Evolutionary conservation across 768 basidiomycete species (phyloP), one percentile per base, ranked within the genome.

Genomic region (Boletus insuetus): DNA sequence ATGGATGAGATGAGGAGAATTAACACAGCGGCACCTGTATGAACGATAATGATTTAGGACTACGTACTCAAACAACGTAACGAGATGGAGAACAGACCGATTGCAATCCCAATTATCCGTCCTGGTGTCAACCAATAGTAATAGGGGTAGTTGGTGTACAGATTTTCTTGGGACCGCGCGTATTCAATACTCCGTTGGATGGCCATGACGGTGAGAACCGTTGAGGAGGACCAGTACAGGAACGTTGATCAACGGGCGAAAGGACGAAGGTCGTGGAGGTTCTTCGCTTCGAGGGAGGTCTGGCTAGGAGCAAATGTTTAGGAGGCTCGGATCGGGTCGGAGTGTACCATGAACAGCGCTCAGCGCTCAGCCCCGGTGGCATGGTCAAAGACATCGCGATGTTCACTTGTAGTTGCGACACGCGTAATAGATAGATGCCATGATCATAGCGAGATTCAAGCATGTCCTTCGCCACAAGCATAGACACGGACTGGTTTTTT

Each of bases 91-190:
- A 32, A 55, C 67, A 19, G 8, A 72, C 69, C 70, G 42, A 70
- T 9, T 14, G 61, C 59, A 6, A 70, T 43, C 13, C 62, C 69
- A 17, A 32, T 62, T 51, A 70, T 66, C 20, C 70, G 64, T 6
- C 54, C 66, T 13, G 66, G 66, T 9, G 68, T 46, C 40, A 69
- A 34, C 63, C 68, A 64, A 26, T 59, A 51, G 34, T 46, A 20
- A 48, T 55, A 60, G 53, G 55, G 29, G 52, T 50, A 12, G 20
- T 14, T 0, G 9, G 0, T 3, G 12, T 13, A 14, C 24, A 19
- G 7, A 31, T 22, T 20, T 14, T 19, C 20, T 12, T 42, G 43
- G 22, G 46, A 20, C 24, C 68, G 64, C 12, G 68, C 66, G 6
- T 16, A 38, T 4, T 47, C 66, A 43, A 26, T 37, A 31, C 31